Evolutionary conservation across 148 eudicot species (phyloP), one percentile per base, ranked within the genome.

Genomic region (Limonium bicolor): DNA sequence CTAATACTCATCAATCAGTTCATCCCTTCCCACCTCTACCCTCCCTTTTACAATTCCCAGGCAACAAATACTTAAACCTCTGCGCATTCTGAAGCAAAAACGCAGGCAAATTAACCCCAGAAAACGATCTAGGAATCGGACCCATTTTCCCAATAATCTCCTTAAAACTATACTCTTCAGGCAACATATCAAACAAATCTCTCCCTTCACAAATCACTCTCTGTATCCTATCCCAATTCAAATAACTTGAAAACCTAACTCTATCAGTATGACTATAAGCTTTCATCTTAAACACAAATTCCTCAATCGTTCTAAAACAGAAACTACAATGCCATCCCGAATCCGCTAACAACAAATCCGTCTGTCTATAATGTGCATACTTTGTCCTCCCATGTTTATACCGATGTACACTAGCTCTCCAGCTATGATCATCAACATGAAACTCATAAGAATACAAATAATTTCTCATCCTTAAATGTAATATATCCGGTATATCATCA

Each of bases 181-280:
- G 48, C 24, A 43, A 19, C 48, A 43, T 43, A 20, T 43, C 48
- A 43, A 43, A 43, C 26, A 43, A 22, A 25, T 43, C 48, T 25
- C 18, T 43, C 31, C 48, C 48, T 25, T 43, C 27, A 43, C 48
- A 43, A 31, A 43, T 43, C 5, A 43, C 27, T 23, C 27, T 31
- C 10, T 43, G 48, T 2, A 43, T 43, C 30, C 48, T 43, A 13
- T 43, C 30, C 16, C 30, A 31, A n/a, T 43, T 24, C 13, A 43
- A 31, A 20, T 43, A 43, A 25, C 27, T 28, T 23, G 48, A 43
- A 15, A 43, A 43, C 29, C 48, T 15, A 43, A 43, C 29, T 20
- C 48, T 43, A 31, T 43, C 48, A 43, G 30, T 43, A n/a, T 43
- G 48, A 43, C 48, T 43, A 22, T 43, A 43, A 25, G 48, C 48